These are phyloP conservation scores for Cordyceps tenuipes DNA, from an alignment of 2,329 filamentous ascomycete species.

Conservation along the genomic window DNA sequence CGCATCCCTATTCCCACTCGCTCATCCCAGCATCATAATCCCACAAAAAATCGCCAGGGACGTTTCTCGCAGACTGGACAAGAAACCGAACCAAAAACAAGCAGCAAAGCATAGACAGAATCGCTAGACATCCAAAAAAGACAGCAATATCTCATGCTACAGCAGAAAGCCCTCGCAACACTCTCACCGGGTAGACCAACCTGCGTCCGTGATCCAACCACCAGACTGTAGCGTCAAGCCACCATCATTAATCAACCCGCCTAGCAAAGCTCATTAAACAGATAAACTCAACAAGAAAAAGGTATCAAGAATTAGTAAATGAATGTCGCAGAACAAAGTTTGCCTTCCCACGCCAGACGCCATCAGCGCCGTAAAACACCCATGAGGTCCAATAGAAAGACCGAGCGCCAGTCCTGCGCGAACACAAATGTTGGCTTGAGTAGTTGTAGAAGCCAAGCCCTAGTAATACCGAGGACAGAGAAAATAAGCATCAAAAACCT, in stretches of 20 bases:
- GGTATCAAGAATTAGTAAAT: slow-evolving; percentile 10
- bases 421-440: neutral
- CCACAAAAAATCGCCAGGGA: neutral
- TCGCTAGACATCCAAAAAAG: neutral
- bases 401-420: neutral
- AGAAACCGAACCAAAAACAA: neutral
- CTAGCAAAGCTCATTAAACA: neutral
- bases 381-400: slow-evolving; percentile 1
- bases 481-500: neutral
- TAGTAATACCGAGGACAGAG: neutral
- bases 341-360: slow-evolving; percentile 9
- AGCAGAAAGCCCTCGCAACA: neutral
- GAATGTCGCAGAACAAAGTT: neutral
- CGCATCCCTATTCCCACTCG: neutral
- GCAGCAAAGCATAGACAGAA: neutral
- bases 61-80: neutral
- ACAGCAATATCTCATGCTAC: neutral
- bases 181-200: neutral
- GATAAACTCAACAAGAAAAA: slow-evolving; percentile 4
- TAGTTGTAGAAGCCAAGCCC: neutral
- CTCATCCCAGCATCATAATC: neutral
- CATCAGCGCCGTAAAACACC: slow-evolving; percentile 7
- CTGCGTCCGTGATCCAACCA: neutral
- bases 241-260: slow-evolving; percentile 3
- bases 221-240: neutral